phyloP scores from a whole-genome alignment of 768 basidiomycete genomes.

The Leccinum sublutescens region DNA sequence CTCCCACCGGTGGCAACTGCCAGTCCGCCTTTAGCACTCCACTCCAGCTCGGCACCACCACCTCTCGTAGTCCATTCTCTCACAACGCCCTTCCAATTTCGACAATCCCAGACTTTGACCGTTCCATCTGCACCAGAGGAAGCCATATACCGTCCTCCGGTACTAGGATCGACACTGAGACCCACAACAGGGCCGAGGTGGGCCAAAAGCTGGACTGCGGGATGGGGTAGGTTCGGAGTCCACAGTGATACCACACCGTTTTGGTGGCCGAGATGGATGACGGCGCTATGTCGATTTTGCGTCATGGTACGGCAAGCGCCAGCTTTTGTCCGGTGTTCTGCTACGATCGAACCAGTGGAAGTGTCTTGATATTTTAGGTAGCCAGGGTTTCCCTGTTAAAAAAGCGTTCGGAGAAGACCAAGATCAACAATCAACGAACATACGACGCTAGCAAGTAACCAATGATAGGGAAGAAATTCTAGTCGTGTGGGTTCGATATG shows the following conservation, averaged over 20 bases:
- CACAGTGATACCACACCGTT: constrained; percentile 96
- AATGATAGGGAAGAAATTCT: constrained; percentile 94
- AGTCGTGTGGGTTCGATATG: constrained; percentile 89
- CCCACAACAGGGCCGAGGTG: constrained; percentile 86
- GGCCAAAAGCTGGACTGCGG: constrained; percentile 88
- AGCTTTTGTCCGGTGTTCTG: constrained; percentile 86
- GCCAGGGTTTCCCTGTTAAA: constrained; percentile 74
- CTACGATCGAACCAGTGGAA: constrained; percentile 84
- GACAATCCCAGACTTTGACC: constrained; percentile 95
- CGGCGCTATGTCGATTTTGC: constrained; percentile 91
- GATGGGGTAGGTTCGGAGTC: constrained; percentile 92
- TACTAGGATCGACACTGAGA: constrained; percentile 79
- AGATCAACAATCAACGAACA: constrained; percentile 28
- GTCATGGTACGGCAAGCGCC: constrained; percentile 83
- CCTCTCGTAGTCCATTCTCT: constrained; percentile 76
- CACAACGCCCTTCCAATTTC: constrained; percentile 91
- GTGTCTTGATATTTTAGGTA: constrained; percentile 97
- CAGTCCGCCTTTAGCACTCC: constrained; percentile 83
- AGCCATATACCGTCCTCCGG: constrained; percentile 87
- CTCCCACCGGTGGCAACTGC: constrained; percentile 80
- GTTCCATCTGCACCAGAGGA: constrained; percentile 84
- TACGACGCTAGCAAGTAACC: constrained; percentile 84
- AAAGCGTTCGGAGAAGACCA: background rate
- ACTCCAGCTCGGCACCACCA: constrained; percentile 67
- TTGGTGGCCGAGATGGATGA: constrained; percentile 91